phyloP scores from a whole-genome alignment of 192 early-diverging fungal genomes.

The Funneliformis mosseae region DNA sequence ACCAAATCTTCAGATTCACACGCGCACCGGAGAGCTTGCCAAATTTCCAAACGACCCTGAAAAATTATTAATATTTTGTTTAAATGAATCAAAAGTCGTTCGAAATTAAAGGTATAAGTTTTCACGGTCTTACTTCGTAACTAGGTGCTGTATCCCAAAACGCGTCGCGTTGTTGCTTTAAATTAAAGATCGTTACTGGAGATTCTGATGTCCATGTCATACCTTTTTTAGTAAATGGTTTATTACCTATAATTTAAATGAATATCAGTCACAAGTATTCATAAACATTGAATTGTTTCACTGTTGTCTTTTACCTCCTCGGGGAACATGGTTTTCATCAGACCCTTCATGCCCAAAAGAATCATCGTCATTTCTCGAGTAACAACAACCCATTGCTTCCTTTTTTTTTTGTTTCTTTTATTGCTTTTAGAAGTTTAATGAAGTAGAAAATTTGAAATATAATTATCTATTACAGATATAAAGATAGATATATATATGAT shows the following conservation, averaged over 20 bases:
- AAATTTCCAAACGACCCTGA: constrained; percentile 70
- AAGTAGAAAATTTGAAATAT: too few species aligned
- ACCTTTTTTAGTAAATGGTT: constrained; percentile 39
- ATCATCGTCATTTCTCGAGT: constrained; percentile 21
- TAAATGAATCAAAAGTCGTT: neutral
- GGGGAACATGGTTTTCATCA: neutral
- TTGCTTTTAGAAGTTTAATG: too few species aligned
- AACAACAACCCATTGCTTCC: constrained; percentile 20
- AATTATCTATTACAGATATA: too few species aligned
- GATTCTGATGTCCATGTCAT: constrained; percentile 46
- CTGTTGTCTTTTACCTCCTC: constrained; percentile 29
- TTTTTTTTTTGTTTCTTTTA: too few species aligned
- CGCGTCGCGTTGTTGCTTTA: constrained; percentile 57
- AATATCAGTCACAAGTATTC: neutral
- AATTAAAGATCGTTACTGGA: constrained; percentile 42
- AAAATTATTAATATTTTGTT: neutral
- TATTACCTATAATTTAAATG: constrained; percentile 28
- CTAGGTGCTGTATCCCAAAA: constrained; percentile 78
- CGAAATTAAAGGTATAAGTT: neutral
- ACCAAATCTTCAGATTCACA: constrained; percentile 52
- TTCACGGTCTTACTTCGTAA: constrained; percentile 59
- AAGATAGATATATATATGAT: too few species aligned
- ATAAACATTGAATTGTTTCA: neutral
- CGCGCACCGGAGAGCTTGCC: constrained; percentile 71
- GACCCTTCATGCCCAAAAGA: neutral